Evolutionary conservation across 805 yeast genomes (phyloP).

Genomic region (Metschnikowia orientalis): DNA sequence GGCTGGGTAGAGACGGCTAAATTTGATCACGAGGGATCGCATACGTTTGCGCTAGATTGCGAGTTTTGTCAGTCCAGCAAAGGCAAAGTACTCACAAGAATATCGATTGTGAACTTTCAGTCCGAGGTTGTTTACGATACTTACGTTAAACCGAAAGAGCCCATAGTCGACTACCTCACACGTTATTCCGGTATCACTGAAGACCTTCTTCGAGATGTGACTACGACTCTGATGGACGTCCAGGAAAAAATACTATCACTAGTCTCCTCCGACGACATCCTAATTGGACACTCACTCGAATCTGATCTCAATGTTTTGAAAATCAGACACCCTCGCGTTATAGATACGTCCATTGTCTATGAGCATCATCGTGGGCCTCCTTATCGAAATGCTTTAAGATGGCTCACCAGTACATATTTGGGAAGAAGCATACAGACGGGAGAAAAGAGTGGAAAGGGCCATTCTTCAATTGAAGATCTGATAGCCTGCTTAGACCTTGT

Average conservation of each 20-base stretch:
- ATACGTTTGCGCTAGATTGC: slow-evolving; percentile 81
- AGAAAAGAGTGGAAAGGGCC: slow-evolving; percentile 52
- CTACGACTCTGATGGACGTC: slow-evolving; percentile 61
- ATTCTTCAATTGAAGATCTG: slow-evolving; percentile 86
- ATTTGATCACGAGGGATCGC: slow-evolving; percentile 56
- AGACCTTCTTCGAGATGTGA: slow-evolving; percentile 56
- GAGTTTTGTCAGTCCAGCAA: slow-evolving; percentile 75
- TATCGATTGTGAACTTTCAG: slow-evolving; percentile 66
- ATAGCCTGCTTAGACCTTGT: slow-evolving; percentile 72
- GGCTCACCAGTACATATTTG: slow-evolving; percentile 58
- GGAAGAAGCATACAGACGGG: slow-evolving; percentile 61
- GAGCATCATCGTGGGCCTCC: slow-evolving; percentile 87
- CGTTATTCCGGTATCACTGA: slow-evolving; percentile 82
- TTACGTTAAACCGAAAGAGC: slow-evolving; percentile 71
- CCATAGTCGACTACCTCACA: slow-evolving; percentile 77
- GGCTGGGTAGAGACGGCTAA: slow-evolving; percentile 54
- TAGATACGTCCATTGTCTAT: slow-evolving; percentile 75
- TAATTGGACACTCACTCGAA: slow-evolving; percentile 89
- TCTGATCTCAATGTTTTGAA: slow-evolving; percentile 71
- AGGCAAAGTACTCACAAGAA: slow-evolving; percentile 70
- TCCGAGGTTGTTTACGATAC: slow-evolving; percentile 62
- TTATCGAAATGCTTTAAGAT: slow-evolving; percentile 68
- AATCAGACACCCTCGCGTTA: slow-evolving; percentile 65
- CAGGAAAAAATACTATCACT: slow-evolving; percentile 51
- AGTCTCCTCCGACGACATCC: slow-evolving; percentile 54